Evolutionary conservation across 1,284 basidiomycete species (phyloP).

Genomic region (Leccinum laetum): DNA sequence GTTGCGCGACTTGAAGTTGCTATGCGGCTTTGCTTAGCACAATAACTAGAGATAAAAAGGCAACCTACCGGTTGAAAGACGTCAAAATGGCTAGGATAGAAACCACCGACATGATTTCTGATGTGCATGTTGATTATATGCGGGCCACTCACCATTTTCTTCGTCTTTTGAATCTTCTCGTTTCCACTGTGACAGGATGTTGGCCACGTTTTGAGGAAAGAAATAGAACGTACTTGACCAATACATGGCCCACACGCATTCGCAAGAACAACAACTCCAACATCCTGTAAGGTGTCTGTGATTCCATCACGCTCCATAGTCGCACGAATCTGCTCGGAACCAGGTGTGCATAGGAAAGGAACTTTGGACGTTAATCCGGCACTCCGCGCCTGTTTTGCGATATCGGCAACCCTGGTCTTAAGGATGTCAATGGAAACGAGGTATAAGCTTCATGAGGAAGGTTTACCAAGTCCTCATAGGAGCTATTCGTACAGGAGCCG

Average conservation of each 20-base stretch:
- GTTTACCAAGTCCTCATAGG: constrained; percentile 90
- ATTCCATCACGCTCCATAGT: constrained; percentile 96
- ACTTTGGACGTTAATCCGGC: constrained; percentile 85
- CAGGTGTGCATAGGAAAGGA: constrained; percentile 97
- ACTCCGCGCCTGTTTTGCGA: constrained; percentile 88
- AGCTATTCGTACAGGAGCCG: constrained; percentile 98
- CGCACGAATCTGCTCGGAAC: constrained; percentile 96
- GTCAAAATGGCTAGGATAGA: constrained; percentile 83
- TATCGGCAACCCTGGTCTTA: constrained; percentile 75
- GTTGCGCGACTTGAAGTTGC: constrained; percentile 97
- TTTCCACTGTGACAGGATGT: constrained; percentile 71
- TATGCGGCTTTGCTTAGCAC: constrained; percentile 21
- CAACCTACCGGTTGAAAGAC: constrained; percentile 85
- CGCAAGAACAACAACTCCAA: constrained; percentile 92
- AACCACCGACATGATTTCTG: constrained; percentile 6
- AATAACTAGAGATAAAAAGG: background rate
- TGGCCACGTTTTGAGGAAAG: constrained; percentile 3
- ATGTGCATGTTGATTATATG: constrained; percentile 2
- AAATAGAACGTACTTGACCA: constrained; percentile 66
- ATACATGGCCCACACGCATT: constrained; percentile 99
- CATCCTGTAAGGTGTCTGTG: constrained; percentile 77
- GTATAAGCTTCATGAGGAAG: background rate
- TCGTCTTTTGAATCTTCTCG: constrained; percentile 88
- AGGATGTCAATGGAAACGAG: constrained; percentile 10
- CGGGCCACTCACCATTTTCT: constrained; percentile 76